Evolutionary conservation across 345 rosid species (phyloP).

Genomic region (Mallotus nudiflorus): DNA sequence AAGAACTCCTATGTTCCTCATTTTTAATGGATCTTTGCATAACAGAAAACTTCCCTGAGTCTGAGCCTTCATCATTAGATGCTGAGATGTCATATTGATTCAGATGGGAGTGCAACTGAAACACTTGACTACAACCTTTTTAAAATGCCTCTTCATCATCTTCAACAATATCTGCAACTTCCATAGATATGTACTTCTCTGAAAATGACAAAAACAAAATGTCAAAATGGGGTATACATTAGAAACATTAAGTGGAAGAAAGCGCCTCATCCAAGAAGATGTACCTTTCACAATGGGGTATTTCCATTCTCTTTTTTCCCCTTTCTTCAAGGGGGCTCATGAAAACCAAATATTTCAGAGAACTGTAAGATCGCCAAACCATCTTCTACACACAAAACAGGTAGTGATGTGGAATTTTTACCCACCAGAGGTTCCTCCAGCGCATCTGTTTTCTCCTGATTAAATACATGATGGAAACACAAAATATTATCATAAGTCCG

Average conservation of each 20-base stretch:
- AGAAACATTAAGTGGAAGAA: background rate
- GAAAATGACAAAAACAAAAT: slow-evolving; percentile 30
- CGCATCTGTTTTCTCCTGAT: slow-evolving; percentile 32
- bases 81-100: slow-evolving; percentile 47
- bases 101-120: slow-evolving; percentile 34
- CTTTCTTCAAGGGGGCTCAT: slow-evolving; percentile 69
- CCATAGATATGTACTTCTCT: slow-evolving; percentile 63
- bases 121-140: slow-evolving; percentile 49
- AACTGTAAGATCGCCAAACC: slow-evolving; percentile 79
- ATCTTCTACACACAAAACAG: slow-evolving; percentile 82
- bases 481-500: background rate
- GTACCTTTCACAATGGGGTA: slow-evolving; percentile 62
- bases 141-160: slow-evolving; percentile 84
- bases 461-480: background rate
- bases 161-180: slow-evolving; percentile 68
- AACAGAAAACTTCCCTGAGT: slow-evolving; percentile 38
- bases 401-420: slow-evolving; percentile 57
- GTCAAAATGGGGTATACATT: background rate
- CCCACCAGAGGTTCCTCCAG: slow-evolving; percentile 43
- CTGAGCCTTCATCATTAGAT: slow-evolving; percentile 33
- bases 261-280: slow-evolving; percentile 16
- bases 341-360: slow-evolving; percentile 96
- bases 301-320: slow-evolving; percentile 59
- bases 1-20: slow-evolving; percentile 42
- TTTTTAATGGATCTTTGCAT: slow-evolving; percentile 33